Conservation (phyloP, 495 filamentous ascomycete genomes). For the Halenospora varia region DNA sequence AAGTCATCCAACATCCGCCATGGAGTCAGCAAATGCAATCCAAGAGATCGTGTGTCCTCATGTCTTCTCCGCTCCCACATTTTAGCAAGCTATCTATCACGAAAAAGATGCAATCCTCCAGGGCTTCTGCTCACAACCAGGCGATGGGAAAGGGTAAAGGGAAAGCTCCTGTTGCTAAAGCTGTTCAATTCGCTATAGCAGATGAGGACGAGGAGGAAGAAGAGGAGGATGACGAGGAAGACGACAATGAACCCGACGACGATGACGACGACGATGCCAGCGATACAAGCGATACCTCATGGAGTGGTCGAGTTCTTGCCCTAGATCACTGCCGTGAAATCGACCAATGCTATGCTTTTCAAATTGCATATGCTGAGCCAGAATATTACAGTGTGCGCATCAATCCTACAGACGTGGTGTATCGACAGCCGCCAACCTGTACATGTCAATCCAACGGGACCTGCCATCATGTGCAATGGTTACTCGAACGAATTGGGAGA, state of each 20-base stretch:
- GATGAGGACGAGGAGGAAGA: conserved; percentile 4
- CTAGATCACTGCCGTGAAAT: conserved; percentile 21
- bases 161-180: conserved; percentile 9
- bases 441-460: conserved; percentile 14
- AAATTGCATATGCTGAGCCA: conserved; percentile 21
- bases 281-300: conserved; percentile 1
- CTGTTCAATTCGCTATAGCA: conserved; percentile 2
- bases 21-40: conserved; percentile 25
- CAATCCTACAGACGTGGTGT: not conserved
- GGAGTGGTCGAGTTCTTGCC: conserved; percentile 14
- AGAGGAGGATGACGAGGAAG: conserved; percentile 1
- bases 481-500: conserved; percentile 13
- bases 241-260: conserved; percentile 7
- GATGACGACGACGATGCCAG: conserved; percentile 1
- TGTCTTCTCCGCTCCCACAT: conserved; percentile 22
- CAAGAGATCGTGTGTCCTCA: conserved; percentile 25
- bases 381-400: conserved; percentile 20
- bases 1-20: conserved; percentile 12
- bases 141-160: conserved; percentile 15
- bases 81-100: conserved; percentile 27
- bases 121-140: conserved; percentile 5
- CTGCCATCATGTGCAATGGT: conserved; percentile 21
- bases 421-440: conserved; percentile 8
- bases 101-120: conserved; percentile 16
- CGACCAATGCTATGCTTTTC: conserved; percentile 21